Conservation (phyloP, 2,329 filamentous ascomycete species). For the Trichoderma breve region DNA sequence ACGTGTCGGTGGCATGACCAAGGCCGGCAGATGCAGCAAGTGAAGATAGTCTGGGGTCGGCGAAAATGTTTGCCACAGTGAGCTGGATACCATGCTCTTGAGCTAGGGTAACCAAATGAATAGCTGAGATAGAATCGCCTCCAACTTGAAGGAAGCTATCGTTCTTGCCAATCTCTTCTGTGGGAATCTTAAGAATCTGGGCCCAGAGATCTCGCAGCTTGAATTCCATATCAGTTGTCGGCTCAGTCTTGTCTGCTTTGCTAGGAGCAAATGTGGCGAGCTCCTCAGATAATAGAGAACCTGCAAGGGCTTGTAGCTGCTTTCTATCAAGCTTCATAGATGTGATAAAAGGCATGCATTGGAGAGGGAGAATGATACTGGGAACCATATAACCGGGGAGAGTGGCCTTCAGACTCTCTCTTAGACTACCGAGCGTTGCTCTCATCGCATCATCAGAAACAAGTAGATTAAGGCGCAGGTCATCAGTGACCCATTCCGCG, state of each 20-base stretch:
- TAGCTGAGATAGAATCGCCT: conserved; percentile 45
- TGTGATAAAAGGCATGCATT: conserved; percentile 23
- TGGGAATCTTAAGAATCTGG: conserved; percentile 31
- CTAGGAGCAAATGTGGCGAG: conserved; percentile 2
- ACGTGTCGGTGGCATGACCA: neutral
- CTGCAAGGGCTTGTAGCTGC: neutral
- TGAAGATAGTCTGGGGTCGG: neutral
- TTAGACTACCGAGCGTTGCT: neutral
- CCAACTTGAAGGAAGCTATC: conserved; percentile 28
- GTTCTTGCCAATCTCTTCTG: conserved; percentile 28
- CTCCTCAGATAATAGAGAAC: conserved; percentile 9
- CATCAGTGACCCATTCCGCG: neutral
- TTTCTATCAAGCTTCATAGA: conserved; percentile 23
- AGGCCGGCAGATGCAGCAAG: neutral
- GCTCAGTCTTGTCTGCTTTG: conserved; percentile 22
- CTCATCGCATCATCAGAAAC: neutral
- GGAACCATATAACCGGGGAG: conserved; percentile 26
- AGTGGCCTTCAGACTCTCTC: neutral
- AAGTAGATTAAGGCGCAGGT: neutral
- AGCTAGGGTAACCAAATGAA: conserved; percentile 42
- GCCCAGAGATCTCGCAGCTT: conserved; percentile 30
- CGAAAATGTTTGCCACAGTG: conserved; percentile 8
- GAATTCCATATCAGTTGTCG: conserved; percentile 21
- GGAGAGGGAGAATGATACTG: conserved; percentile 20
- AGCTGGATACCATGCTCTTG: conserved; percentile 24